phyloP scores from a whole-genome alignment of 2,329 filamentous ascomycete species.

The Cytospora leucostoma region DNA sequence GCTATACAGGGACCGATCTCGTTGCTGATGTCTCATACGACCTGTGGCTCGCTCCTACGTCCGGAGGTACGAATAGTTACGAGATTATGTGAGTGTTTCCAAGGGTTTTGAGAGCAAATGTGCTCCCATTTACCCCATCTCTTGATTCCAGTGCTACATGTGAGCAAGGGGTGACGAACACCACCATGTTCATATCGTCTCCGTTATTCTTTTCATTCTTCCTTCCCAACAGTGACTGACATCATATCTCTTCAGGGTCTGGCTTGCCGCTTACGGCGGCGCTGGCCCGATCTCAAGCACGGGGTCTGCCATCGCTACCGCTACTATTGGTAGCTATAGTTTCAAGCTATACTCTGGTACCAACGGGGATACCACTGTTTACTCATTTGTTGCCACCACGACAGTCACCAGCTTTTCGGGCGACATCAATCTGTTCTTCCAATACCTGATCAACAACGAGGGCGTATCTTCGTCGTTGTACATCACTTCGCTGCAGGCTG shows the following conservation, averaged over 20 bases:
- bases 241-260: conserved; percentile 41
- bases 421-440: conserved; percentile 59
- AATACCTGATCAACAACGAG: conserved; percentile 53
- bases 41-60: conserved; percentile 56
- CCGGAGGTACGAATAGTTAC: conserved; percentile 48
- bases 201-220: no score
- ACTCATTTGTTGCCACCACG: conserved; percentile 49
- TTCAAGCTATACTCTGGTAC: conserved; percentile 61
- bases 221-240: no score
- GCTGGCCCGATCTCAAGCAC: conserved; percentile 58
- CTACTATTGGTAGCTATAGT: conserved; percentile 51
- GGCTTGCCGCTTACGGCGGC: conserved; percentile 59
- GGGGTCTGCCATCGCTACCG: conserved; percentile 54
- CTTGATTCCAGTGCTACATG: no score
- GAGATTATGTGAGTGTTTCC: conserved; percentile 55
- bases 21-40: conserved; percentile 62
- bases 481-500: conserved; percentile 53
- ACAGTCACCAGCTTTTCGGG: conserved; percentile 54
- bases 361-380: conserved; percentile 61
- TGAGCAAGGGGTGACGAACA: no score
- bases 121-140: no score
- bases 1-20: conserved; percentile 37
- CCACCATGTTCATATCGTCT: no score
- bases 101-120: no score
- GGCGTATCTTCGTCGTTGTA: conserved; percentile 52